Percentiles rank a stretch among this genome's conserved stretches.
Conservation (phyloP, 768 basidiomycete species). For the Trichaptum fuscoviolaceum region DNA sequence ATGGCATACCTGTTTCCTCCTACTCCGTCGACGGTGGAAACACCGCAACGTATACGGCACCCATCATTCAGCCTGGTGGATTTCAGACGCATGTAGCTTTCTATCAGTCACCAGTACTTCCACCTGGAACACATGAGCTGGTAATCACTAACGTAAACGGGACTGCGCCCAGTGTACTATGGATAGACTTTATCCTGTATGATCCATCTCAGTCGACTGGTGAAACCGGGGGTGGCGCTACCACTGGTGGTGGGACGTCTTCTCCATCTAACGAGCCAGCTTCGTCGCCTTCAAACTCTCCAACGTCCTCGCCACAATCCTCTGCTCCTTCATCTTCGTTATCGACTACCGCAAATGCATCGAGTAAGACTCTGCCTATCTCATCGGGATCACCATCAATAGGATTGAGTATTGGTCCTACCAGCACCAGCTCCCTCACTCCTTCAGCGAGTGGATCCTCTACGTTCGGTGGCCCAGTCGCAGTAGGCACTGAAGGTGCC, state of each 20-base stretch:
- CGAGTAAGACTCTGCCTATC: no score
- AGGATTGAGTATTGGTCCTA: no score
- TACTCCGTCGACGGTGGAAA: background rate
- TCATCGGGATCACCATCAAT: no score
- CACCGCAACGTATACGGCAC: background rate
- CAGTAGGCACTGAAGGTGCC: background rate
- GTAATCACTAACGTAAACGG: slow-evolving; percentile 15
- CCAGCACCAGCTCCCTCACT: no score
- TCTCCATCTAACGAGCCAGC: no score
- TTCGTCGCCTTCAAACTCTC: no score
- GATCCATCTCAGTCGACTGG: slow-evolving; percentile 6
- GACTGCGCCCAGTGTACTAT: slow-evolving; percentile 11
- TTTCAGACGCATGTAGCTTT: background rate
- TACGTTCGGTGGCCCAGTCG: no score
- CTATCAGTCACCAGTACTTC: background rate
- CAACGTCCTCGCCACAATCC: background rate
- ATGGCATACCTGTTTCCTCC: background rate
- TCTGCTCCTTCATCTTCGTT: background rate
- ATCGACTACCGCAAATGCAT: background rate
- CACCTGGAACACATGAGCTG: slow-evolving; percentile 9
- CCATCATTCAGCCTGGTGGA: background rate
- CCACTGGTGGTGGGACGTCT: background rate
- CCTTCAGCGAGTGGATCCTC: no score
- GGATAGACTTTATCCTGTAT: slow-evolving; percentile 16
- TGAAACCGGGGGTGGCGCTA: background rate